Conservation (phyloP, 768 basidiomycete genomes). For the Hemileccinum rubropunctum region DNA sequence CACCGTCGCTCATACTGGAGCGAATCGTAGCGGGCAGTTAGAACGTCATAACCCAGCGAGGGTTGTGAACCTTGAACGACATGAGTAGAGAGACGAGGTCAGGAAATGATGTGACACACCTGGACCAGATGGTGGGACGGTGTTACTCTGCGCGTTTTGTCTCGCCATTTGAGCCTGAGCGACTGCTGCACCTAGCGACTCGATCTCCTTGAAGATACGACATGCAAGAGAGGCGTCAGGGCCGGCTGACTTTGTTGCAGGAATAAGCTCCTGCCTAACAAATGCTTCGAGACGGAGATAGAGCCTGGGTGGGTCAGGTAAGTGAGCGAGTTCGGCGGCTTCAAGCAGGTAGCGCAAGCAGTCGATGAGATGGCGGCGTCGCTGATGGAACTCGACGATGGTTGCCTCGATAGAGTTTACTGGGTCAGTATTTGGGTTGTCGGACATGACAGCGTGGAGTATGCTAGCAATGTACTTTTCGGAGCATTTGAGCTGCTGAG, state of each 20-base stretch:
- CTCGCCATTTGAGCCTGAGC: conserved; percentile 53
- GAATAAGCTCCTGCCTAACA: conserved; percentile 53
- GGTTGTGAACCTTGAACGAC: conserved; percentile 37
- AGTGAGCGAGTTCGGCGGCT: conserved; percentile 47
- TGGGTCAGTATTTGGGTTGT: conserved; percentile 61
- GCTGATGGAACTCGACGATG: conserved; percentile 63
- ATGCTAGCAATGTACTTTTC: conserved; percentile 76
- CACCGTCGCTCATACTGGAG: conserved; percentile 71
- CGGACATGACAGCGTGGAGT: conserved; percentile 58
- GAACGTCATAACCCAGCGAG: conserved; percentile 61
- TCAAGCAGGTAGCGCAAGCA: conserved; percentile 70
- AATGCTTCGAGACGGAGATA: conserved; percentile 54
- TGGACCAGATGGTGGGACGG: conserved; percentile 52
- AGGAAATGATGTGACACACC: conserved; percentile 35
- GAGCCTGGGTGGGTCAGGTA: conserved; percentile 44
- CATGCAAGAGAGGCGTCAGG: conserved; percentile 46
- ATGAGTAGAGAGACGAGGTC: conserved; percentile 1
- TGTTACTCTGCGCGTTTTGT: conserved; percentile 59
- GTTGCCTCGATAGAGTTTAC: conserved; percentile 62
- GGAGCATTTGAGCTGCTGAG: conserved; percentile 78
- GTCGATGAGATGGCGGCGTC: conserved; percentile 68
- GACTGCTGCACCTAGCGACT: conserved; percentile 53
- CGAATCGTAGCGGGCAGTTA: conserved; percentile 67
- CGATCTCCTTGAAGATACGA: conserved; percentile 63
- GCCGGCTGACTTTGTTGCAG: conserved; percentile 31